A percentile compares a stretch with the other conserved stretches of the same genome.
Evolutionary conservation across 140 eudicot species (phyloP).

Genomic region (Erigeron philadelphicus): DNA sequence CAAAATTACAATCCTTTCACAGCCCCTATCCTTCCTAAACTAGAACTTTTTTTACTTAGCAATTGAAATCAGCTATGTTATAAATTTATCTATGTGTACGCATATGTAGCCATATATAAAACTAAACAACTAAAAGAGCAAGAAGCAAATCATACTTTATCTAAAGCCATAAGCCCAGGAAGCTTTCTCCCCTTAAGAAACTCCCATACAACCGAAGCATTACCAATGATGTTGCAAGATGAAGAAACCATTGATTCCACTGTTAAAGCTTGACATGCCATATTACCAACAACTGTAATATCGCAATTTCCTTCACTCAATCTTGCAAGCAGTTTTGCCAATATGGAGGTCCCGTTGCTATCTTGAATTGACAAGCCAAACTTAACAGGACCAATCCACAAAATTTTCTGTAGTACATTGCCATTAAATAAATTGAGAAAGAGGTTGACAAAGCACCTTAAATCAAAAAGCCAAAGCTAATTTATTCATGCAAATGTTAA

Average conservation of each 20-base stretch:
- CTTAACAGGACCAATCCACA: conserved; percentile 77
- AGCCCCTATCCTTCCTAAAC: not conserved
- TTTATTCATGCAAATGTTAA: not conserved
- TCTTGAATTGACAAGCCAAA: conserved; percentile 41
- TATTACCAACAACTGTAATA: conserved; percentile 56
- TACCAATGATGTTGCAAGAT: conserved; percentile 42
- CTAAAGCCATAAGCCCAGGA: conserved; percentile 85
- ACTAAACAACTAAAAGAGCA: conserved; percentile 6
- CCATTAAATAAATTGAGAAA: conserved; percentile 13
- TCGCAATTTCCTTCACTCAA: conserved; percentile 46
- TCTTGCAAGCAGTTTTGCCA: conserved; percentile 46
- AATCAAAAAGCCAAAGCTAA: not conserved
- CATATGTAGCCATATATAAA: not conserved
- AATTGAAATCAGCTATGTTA: not conserved
- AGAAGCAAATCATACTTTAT: conserved; percentile 48
- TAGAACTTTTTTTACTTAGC: not conserved
- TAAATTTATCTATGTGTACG: not conserved
- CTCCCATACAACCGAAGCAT: conserved; percentile 72
- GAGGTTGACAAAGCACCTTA: conserved; percentile 2
- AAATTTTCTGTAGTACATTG: conserved; percentile 51
- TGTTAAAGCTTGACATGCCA: conserved; percentile 41
- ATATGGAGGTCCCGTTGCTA: conserved; percentile 43
- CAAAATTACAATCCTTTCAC: not conserved
- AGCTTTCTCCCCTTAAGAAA: conserved; percentile 84
- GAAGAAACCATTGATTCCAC: conserved; percentile 29